Evolutionary conservation across 768 basidiomycete species (phyloP).

Genomic region (Mrakia blollopis): DNA sequence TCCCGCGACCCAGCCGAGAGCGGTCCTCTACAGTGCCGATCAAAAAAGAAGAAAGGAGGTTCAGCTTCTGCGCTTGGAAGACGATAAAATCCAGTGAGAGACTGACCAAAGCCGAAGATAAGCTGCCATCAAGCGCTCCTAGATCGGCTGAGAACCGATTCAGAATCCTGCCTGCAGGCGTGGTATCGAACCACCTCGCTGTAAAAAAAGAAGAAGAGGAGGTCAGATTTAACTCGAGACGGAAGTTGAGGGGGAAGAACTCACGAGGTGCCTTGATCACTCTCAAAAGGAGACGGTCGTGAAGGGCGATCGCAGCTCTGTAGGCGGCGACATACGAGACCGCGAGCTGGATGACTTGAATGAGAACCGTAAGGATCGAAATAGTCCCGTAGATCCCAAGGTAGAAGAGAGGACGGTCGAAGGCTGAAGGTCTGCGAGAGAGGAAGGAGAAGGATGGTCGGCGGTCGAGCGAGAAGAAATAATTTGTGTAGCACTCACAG

Average conservation of each 20-base stretch:
- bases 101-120: constrained; percentile 52
- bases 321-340: constrained; percentile 16
- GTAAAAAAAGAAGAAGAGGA: neutral
- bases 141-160: constrained; percentile 83
- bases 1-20: constrained; percentile 56
- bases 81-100: no score
- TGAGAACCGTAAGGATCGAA: constrained; percentile 2
- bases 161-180: constrained; percentile 68
- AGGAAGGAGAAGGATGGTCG: neutral
- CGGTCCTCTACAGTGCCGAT: constrained; percentile 47
- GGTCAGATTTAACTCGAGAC: neutral
- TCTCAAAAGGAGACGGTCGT: constrained; percentile 9
- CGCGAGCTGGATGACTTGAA: constrained; percentile 3
- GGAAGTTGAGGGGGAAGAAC: neutral
- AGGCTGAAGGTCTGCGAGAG: constrained; percentile 8
- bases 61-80: no score
- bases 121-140: constrained; percentile 63
- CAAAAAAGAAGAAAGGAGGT: no score
- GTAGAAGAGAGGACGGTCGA: constrained; percentile 22
- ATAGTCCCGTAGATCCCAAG: constrained; percentile 13
- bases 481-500: neutral
- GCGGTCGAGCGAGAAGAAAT: no score
- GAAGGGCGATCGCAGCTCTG: constrained; percentile 4
- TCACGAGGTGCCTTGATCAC: constrained; percentile 14
- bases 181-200: constrained; percentile 64